These are phyloP conservation scores for Amauroascus niger DNA, from an alignment of 2,329 filamentous ascomycete genomes.

Conservation along the genomic window DNA sequence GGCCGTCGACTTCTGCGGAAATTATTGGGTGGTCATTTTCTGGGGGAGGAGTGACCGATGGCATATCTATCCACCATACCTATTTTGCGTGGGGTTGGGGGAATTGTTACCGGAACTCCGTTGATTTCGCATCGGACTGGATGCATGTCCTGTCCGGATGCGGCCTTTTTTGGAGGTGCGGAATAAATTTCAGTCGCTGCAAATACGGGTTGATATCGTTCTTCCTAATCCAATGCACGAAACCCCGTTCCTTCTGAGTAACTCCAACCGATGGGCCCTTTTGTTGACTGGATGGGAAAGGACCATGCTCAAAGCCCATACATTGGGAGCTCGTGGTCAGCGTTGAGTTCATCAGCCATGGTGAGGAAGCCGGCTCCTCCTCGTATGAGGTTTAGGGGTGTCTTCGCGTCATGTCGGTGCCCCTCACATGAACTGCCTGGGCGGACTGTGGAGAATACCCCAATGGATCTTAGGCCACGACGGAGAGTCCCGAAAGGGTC, in stretches of 20 bases:
- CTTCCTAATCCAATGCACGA: neutral
- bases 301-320: too few species aligned
- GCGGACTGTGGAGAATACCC: neutral
- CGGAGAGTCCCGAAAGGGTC: neutral
- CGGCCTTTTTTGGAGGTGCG: neutral
- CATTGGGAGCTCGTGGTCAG: neutral
- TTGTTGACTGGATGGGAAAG: too few species aligned
- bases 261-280: too few species aligned
- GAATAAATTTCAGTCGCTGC: neutral
- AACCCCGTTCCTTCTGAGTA: neutral
- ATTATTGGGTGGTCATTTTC: too few species aligned
- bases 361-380: neutral
- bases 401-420: neutral
- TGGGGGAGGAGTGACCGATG: too few species aligned
- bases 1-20: too few species aligned
- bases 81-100: neutral
- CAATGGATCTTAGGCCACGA: neutral
- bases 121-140: too few species aligned
- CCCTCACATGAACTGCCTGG: neutral
- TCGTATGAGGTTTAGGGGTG: neutral
- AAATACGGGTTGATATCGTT: neutral
- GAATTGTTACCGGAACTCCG: neutral
- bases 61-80: neutral
- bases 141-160: neutral
- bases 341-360: too few species aligned